A percentile compares a stretch with the other conserved stretches of the same genome.
Conservation (phyloP, 805 yeast species). For the Candida hungchunana region DNA sequence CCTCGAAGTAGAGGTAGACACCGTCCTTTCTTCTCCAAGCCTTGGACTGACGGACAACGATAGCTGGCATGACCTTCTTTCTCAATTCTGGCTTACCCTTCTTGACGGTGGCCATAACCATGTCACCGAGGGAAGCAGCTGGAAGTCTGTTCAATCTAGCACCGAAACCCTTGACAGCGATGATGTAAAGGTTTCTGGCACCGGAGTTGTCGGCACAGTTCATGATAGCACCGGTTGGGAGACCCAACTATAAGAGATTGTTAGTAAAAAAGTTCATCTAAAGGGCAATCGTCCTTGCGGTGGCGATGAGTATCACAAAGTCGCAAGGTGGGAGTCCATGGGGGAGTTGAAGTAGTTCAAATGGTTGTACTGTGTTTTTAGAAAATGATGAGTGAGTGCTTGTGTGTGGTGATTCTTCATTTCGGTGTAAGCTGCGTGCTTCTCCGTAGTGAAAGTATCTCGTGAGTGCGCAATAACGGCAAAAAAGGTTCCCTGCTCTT, state of each 20-base stretch:
- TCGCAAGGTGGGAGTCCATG: no score
- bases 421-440: no score
- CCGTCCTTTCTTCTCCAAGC: conserved; percentile 99
- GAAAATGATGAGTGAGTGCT: no score
- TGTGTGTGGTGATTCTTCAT: no score
- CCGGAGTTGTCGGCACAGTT: conserved; percentile 99
- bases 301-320: no score
- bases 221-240: conserved; percentile 99
- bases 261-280: conserved; percentile 13
- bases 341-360: no score
- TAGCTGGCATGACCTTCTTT: conserved; percentile 99
- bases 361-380: no score
- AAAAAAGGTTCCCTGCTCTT: no score
- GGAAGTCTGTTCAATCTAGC: conserved; percentile 99
- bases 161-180: conserved; percentile 99
- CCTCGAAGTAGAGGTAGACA: conserved; percentile 98
- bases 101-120: conserved; percentile 99
- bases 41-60: conserved; percentile 98
- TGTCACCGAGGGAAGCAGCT: conserved; percentile 99
- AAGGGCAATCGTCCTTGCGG: no score
- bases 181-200: conserved; percentile 98
- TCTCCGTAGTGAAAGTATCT: no score
- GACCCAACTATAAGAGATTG: conserved; percentile 70
- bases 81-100: conserved; percentile 99
- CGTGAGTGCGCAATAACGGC: no score